Base-by-base conservation (phyloP, 2,329 filamentous ascomycete genomes). In the Didymella keratinophila region DNA sequence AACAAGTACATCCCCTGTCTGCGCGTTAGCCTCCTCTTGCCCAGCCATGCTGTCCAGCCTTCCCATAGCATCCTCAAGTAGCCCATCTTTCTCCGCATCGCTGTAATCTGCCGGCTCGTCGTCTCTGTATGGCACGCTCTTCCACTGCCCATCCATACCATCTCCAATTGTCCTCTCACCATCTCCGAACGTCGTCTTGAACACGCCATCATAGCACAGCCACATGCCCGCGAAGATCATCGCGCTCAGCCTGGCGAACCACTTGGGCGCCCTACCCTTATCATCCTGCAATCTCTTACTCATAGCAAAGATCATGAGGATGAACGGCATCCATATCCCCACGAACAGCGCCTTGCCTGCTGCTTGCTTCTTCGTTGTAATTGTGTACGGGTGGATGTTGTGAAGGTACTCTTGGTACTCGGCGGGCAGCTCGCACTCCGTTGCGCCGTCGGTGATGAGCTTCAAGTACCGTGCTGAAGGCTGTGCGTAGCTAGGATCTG, bases 391-490 rank as follows among this genome's bases (percentile, higher is more conserved):
- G 52, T 86, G 84, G 44, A 97, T 82, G 14, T 83, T 78, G 8
- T 83, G 79, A 3, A 99, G 82, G 75, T 93, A 96, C 1, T 80
- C 79, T 67, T 88, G 88, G 72, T 97, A 99, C 53, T 90, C 88
- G 5, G 83, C 77, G 0, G 95, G 95, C 1, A 99, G 82, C n/a
- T 83, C 81, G 72, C 95, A 90, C 74, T 98, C 93, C 2, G 80
- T 79, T 0, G 92, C 93, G 16, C 95, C 95, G 64, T 89, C 86
- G 14, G 84, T 86, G 67, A 99, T 86, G 49, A 97, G 83, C 60
- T 89, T 88, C 23, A 97, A 80, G 75, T 99, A 98, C 12, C 95
- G 88, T 42, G 86, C 82, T 2, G 92, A 96, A 0, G 95, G 85
- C 77, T 97, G 92, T 0, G 93, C 90, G 69, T 94, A 93, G 56